phyloP scores from a whole-genome alignment of 2,329 filamentous ascomycete genomes.

The Colletotrichum sp. region DNA sequence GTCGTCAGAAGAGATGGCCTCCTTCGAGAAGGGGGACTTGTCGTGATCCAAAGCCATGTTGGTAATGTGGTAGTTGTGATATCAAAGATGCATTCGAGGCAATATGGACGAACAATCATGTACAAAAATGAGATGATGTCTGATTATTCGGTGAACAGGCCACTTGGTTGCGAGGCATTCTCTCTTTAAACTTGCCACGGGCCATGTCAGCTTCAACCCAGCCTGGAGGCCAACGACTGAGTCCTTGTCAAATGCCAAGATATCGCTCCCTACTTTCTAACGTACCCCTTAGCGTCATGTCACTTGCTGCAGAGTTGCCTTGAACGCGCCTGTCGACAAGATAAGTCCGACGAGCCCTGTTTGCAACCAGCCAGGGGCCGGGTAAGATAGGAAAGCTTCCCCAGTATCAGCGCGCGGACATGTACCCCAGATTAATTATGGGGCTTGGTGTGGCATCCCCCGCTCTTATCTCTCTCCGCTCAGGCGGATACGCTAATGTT shows the following conservation, averaged over 20 bases:
- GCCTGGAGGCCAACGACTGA: background rate
- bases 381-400: slow-evolving; percentile 4
- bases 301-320: background rate
- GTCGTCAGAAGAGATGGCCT: background rate
- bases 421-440: slow-evolving; percentile 2
- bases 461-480: background rate
- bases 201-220: background rate
- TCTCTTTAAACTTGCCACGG: background rate
- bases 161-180: background rate
- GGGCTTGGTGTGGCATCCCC: background rate
- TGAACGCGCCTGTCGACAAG: background rate
- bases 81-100: background rate
- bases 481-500: background rate
- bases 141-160: background rate
- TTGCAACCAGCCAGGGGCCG: background rate
- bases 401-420: background rate
- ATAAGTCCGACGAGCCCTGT: background rate
- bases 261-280: background rate
- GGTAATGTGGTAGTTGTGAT: background rate
- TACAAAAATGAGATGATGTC: background rate
- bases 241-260: background rate
- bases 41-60: background rate
- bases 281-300: background rate
- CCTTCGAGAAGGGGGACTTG: background rate
- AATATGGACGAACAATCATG: background rate